These are phyloP conservation scores for Psophocarpus tetragonolobus DNA, from an alignment of 306 rosid species.

Conservation along the genomic window DNA sequence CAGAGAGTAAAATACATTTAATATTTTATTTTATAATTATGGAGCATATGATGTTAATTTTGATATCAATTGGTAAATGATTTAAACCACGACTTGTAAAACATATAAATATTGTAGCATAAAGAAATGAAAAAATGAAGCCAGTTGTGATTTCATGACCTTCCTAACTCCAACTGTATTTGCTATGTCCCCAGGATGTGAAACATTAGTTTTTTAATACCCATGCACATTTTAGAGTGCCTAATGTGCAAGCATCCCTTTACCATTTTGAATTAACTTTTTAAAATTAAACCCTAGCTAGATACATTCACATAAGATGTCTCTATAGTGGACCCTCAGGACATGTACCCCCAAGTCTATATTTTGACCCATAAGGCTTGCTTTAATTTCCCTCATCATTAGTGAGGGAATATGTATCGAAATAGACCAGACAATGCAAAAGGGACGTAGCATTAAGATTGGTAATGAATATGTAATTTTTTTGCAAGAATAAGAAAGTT, in stretches of 20 bases:
- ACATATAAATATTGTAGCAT: background rate
- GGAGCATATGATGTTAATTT: background rate
- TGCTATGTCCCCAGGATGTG: background rate
- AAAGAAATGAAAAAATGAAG: background rate
- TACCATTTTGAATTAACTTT: background rate
- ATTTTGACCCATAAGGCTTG: background rate
- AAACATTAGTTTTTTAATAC: background rate
- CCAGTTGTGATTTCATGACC: background rate
- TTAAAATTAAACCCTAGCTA: background rate
- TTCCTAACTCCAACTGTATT: background rate
- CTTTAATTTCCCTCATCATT: background rate
- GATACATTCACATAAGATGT: background rate
- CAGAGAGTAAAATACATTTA: no score
- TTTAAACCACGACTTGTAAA: no score
- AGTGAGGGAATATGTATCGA: background rate
- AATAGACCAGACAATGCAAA: background rate
- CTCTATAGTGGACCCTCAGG: background rate
- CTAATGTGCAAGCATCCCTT: background rate
- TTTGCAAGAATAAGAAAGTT: background rate
- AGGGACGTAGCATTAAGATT: background rate
- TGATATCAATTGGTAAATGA: background rate
- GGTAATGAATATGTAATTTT: background rate
- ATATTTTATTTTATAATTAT: background rate
- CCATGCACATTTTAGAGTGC: background rate
- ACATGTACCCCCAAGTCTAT: background rate